Base-by-base conservation (phyloP, 2,329 filamentous ascomycete species). In the Microdochium nivale region DNA sequence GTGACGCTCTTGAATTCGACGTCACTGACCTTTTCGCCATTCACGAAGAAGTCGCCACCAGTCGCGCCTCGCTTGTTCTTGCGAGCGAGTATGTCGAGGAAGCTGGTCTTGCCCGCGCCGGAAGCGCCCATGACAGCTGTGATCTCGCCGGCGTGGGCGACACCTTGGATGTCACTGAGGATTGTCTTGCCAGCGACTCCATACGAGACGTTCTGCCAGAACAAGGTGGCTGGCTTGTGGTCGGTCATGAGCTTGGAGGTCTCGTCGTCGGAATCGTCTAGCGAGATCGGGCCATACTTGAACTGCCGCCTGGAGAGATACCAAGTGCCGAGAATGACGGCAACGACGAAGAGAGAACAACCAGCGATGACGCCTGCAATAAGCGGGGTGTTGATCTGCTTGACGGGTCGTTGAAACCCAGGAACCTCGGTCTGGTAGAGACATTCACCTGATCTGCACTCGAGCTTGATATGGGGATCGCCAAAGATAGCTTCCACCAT, bases 51-150 rank as follows among this genome's bases (percentile, higher is more conserved):
- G 54, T 92, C 81, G 21, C 95, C 95, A 9, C 78, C 73, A 0
- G 87, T 81, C 2, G 76, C 68, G 37, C 94, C 95, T 32, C 90
- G 84, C 71, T 99, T 99, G 70, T 97, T 97, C 76, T 97, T 99
- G 56, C 91, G 84, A 9, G 94, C 94, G 47, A 99, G 75, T 53
- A 99, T 96, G 64, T 99, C 94, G 46, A 99, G 75, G 68, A 99
- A 97, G 0, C 90, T 96, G 0, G 94, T 99, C 72, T 99, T 99
- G 53, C 94, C 94, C 43, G 94, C 95, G 27, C 94, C 94, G 1
- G 94, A 99, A 8, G 94, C 92, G 52, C 94, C 94, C 92, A 99
- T 99, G 61, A 99, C 95, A 9, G 94, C 94, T 58, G 92, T 89
- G 8, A 97, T 82, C 66, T 99, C 90, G n/a, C 95, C 95, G 2